phyloP scores from a whole-genome alignment of 495 filamentous ascomycete species.

The Lophiotrema nucula region DNA sequence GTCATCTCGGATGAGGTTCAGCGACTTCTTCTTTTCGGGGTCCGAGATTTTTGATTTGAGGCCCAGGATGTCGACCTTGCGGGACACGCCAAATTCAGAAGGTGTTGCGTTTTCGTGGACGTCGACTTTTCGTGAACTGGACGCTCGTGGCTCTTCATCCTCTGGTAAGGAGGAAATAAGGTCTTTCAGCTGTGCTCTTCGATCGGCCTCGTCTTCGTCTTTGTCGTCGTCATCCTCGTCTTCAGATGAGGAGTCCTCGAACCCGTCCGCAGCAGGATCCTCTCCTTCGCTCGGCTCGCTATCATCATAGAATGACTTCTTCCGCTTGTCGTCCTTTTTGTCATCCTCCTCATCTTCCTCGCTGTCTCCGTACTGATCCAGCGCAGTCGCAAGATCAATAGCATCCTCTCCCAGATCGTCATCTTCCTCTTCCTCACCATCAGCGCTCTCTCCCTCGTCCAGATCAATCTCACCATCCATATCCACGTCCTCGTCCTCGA shows the following conservation, averaged over 20 bases:
- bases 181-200: constrained; percentile 63
- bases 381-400: constrained; percentile 76
- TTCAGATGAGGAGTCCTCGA: constrained; percentile 51
- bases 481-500: constrained; percentile 20
- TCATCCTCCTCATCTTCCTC: constrained; percentile 40
- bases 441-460: constrained; percentile 51
- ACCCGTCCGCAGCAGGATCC: constrained; percentile 43
- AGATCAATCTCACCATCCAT: constrained; percentile 56
- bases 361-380: constrained; percentile 66
- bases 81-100: constrained; percentile 60
- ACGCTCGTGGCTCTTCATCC: constrained; percentile 29
- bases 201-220: constrained; percentile 53
- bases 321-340: constrained; percentile 42
- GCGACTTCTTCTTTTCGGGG: constrained; percentile 70
- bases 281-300: constrained; percentile 51
- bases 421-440: constrained; percentile 56
- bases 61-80: constrained; percentile 78
- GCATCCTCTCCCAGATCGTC: constrained; percentile 76
- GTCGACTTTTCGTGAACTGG: constrained; percentile 39
- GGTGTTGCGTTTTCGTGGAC: constrained; percentile 54
- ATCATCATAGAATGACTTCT: constrained; percentile 29
- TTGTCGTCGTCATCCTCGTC: constrained; percentile 57
- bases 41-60: constrained; percentile 73
- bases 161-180: constrained; percentile 68
- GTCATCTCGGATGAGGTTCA: constrained; percentile 62